Percentiles rank a stretch among this genome's conserved stretches.
Evolutionary conservation across 495 filamentous ascomycete species (phyloP).

Genomic region (Barbatosphaeria neglecta): DNA sequence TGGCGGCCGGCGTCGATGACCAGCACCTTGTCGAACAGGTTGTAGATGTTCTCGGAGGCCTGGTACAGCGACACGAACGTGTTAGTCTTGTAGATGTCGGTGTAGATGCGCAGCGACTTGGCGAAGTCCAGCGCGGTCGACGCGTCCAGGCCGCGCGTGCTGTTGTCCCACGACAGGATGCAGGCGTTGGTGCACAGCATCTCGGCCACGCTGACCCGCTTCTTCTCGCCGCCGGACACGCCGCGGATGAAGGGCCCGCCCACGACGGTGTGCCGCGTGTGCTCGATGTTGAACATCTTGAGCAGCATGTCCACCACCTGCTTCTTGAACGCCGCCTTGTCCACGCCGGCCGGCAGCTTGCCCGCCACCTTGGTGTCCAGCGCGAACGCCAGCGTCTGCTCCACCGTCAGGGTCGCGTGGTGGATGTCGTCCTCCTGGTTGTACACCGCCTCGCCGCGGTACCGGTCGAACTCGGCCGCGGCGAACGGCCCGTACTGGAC

Average conservation of each 20-base stretch:
- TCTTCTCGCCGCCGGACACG: conserved; percentile 76
- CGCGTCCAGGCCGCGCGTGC: conserved; percentile 71
- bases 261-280: conserved; percentile 70
- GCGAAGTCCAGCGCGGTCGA: conserved; percentile 64
- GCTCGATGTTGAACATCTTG: conserved; percentile 81
- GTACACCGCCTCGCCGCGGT: conserved; percentile 76
- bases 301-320: conserved; percentile 58
- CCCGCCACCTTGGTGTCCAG: conserved; percentile 70
- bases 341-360: conserved; percentile 55
- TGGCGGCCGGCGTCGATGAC: conserved; percentile 70
- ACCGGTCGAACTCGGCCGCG: conserved; percentile 45
- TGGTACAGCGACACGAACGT: conserved; percentile 79
- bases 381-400: conserved; percentile 73
- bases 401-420: conserved; percentile 69
- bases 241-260: conserved; percentile 73
- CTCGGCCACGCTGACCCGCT: conserved; percentile 63
- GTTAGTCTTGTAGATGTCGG: conserved; percentile 65
- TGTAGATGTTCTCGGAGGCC: conserved; percentile 74
- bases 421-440: conserved; percentile 79
- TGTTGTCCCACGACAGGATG: conserved; percentile 74
- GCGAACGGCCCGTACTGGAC: conserved; percentile 69
- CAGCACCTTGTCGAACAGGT: conserved; percentile 77
- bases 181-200: conserved; percentile 62
- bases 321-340: conserved; percentile 57
- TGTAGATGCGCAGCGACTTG: conserved; percentile 65